Evolutionary conservation across 495 filamentous ascomycete species (phyloP).

Genomic region (Hypoxylon lienhwacheense): DNA sequence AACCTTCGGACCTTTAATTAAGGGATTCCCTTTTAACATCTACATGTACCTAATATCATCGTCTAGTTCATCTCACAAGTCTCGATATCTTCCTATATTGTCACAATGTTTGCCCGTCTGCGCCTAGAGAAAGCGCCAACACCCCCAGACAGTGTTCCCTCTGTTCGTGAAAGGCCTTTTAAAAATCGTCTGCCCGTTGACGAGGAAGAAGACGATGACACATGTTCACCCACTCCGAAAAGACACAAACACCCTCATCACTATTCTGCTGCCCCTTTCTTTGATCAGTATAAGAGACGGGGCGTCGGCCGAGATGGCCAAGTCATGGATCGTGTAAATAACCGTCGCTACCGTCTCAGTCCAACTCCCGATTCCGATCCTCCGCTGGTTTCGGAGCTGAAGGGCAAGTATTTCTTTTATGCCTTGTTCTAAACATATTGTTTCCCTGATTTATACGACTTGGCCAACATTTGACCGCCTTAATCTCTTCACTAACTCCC

Average conservation of each 20-base stretch:
- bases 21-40: too few relatives aligned
- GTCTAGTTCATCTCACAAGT: not conserved
- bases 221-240: conserved; percentile 14
- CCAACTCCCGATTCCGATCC: conserved; percentile 22
- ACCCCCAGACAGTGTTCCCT: conserved; percentile 8
- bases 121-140: conserved; percentile 1
- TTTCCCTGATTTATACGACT: not conserved
- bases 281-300: conserved; percentile 24
- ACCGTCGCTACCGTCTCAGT: conserved; percentile 9
- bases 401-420: not conserved
- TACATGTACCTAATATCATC: too few relatives aligned
- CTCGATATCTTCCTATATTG: not conserved
- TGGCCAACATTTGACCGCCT: not conserved
- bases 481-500: not conserved
- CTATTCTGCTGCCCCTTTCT: conserved; percentile 22
- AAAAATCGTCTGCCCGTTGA: conserved; percentile 11
- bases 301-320: conserved; percentile 3
- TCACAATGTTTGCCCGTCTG: conserved; percentile 23
- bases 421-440: too few relatives aligned
- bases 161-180: not conserved
- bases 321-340: not conserved
- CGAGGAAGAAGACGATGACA: conserved; percentile 21
- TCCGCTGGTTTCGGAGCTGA: conserved; percentile 13
- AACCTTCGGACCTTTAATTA: too few relatives aligned
- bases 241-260: conserved; percentile 13